phyloP scores from a whole-genome alignment of 1,284 basidiomycete species.

The Tylopilus microsporus region DNA sequence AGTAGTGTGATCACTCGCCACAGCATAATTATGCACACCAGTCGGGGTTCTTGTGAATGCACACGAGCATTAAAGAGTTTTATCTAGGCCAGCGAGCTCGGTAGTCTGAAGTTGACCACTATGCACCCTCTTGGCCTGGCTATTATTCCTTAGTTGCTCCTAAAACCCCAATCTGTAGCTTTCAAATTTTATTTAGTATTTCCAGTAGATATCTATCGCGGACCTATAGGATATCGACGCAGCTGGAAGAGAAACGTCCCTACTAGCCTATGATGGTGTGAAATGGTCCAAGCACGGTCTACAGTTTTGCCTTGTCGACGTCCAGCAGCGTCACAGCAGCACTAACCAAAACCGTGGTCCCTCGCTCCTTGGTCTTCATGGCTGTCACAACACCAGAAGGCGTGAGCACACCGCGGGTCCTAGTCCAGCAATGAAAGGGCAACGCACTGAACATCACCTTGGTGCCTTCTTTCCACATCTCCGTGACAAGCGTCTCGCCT shows the following conservation, averaged over 20 bases:
- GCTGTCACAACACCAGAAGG: conserved; percentile 35
- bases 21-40: not conserved
- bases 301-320: conserved; percentile 59
- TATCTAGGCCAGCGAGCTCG: not conserved
- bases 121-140: not conserved
- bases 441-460: conserved; percentile 88
- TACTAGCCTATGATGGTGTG: no score
- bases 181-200: not conserved
- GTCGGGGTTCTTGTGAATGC: not conserved
- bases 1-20: not conserved
- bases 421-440: not conserved
- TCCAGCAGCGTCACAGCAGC: conserved; percentile 70
- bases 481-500: conserved; percentile 89
- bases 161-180: not conserved
- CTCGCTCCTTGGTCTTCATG: conserved; percentile 78
- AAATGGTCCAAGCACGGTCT: conserved; percentile 14
- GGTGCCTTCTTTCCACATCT: conserved; percentile 96
- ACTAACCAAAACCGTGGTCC: conserved; percentile 60
- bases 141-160: not conserved
- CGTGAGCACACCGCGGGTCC: not conserved
- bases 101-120: not conserved
- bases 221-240: not conserved
- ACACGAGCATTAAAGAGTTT: not conserved
- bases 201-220: not conserved
- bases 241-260: no score